Evolutionary conservation across 257 asterid species (phyloP).

Genomic region (Solanum corneliomulleri): DNA sequence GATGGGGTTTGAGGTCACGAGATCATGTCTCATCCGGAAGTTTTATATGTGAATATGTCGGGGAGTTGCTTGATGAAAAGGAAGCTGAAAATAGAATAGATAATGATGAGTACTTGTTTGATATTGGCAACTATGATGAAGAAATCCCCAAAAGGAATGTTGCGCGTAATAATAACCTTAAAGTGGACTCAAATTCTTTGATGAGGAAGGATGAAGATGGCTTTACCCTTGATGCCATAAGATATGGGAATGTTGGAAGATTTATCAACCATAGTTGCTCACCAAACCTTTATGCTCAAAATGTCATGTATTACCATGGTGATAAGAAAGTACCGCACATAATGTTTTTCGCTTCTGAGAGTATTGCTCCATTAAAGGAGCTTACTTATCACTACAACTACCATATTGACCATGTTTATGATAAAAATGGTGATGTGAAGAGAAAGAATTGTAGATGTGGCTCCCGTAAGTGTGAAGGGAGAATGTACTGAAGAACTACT

Average conservation of each 20-base stretch:
- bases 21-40: conserved; percentile 23
- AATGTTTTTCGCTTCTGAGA: conserved; percentile 38
- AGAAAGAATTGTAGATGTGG: conserved; percentile 19
- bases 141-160: background rate
- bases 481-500: conserved; percentile 11
- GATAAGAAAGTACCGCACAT: conserved; percentile 33
- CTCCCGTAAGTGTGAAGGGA: conserved; percentile 5
- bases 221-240: conserved; percentile 21
- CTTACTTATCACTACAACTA: conserved; percentile 25
- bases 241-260: conserved; percentile 44
- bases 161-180: background rate
- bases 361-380: conserved; percentile 34
- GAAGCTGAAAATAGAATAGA: conserved; percentile 10
- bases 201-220: conserved; percentile 4
- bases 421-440: conserved; percentile 16
- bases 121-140: background rate
- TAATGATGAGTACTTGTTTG: conserved; percentile 10
- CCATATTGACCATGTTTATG: conserved; percentile 6
- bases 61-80: conserved; percentile 15
- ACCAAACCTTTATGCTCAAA: conserved; percentile 29
- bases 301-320: conserved; percentile 25
- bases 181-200: background rate
- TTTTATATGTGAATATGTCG: conserved; percentile 48
- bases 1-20: conserved; percentile 46
- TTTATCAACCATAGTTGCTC: conserved; percentile 34